Evolutionary conservation across 768 basidiomycete species (phyloP).

Genomic region (Agrocybe pediades): DNA sequence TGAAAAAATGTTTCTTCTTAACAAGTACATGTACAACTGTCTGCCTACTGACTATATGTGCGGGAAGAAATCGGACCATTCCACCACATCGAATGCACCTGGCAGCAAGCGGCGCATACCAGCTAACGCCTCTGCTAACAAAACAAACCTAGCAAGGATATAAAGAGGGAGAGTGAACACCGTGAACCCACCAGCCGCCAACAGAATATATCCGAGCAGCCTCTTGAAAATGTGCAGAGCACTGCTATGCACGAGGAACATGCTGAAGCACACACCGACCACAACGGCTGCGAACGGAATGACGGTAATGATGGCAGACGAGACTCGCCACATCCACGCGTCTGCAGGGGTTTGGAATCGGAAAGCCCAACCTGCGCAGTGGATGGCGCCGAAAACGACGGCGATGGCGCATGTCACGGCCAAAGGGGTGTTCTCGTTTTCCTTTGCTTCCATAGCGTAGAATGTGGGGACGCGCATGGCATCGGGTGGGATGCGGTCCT

Average conservation of each 20-base stretch:
- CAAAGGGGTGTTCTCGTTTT: neutral
- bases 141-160: neutral
- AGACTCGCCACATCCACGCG: neutral
- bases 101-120: neutral
- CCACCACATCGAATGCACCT: neutral
- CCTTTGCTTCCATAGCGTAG: neutral
- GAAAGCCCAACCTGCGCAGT: conserved; percentile 4
- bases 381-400: neutral
- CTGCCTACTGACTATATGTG: too few relatives aligned
- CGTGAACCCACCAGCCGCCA: neutral
- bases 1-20: too few relatives aligned
- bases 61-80: neutral
- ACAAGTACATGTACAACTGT: too few relatives aligned
- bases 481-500: neutral
- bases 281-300: neutral
- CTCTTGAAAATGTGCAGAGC: neutral
- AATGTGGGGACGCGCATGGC: conserved; percentile 1
- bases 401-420: neutral
- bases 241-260: neutral
- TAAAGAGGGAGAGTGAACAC: neutral
- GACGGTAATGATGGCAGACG: neutral
- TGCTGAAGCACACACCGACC: neutral
- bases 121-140: neutral
- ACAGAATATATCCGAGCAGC: neutral
- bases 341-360: neutral